These are phyloP conservation scores for Glarea lozoyensis DNA, from an alignment of 495 filamentous ascomycete genomes.

Conservation along the genomic window DNA sequence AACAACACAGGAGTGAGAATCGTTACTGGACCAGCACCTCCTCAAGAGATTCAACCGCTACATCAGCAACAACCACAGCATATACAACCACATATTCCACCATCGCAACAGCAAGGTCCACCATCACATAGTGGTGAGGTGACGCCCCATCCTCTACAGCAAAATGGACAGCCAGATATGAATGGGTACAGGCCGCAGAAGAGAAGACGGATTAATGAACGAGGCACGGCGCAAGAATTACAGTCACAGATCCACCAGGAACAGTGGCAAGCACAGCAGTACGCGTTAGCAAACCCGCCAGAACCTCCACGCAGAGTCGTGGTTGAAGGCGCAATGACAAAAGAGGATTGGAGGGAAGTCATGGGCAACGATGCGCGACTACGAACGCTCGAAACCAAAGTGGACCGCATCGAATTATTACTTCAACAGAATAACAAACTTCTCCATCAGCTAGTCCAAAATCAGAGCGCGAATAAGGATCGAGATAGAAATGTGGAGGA, in stretches of 20 bases:
- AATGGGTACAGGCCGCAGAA: constrained; percentile 19
- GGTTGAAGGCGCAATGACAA: constrained; percentile 19
- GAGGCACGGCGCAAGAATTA: constrained; percentile 12
- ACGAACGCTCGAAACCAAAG: constrained; percentile 16
- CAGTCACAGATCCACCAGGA: constrained; percentile 16
- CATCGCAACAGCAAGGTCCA: constrained; percentile 3
- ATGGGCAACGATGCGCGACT: constrained; percentile 22
- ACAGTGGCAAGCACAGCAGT: constrained; percentile 15
- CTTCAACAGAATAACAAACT: constrained; percentile 22
- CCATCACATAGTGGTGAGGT: constrained; percentile 10
- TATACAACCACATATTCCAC: background rate
- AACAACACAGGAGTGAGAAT: constrained; percentile 1
- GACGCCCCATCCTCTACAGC: constrained; percentile 3
- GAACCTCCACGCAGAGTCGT: constrained; percentile 19
- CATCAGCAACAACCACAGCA: constrained; percentile 4
- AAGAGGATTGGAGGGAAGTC: constrained; percentile 21
- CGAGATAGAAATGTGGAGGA: constrained; percentile 17
- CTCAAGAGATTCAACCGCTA: constrained; percentile 2
- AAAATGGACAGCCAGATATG: constrained; percentile 14
- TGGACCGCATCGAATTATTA: constrained; percentile 19
- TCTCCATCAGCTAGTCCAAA: constrained; percentile 16
- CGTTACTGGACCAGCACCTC: constrained; percentile 1
- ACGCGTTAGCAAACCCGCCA: constrained; percentile 7
- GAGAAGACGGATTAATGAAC: constrained; percentile 15
- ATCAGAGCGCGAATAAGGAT: constrained; percentile 15